Conservation (phyloP, 2,329 filamentous ascomycete species). For the Colletotrichum cereale region DNA sequence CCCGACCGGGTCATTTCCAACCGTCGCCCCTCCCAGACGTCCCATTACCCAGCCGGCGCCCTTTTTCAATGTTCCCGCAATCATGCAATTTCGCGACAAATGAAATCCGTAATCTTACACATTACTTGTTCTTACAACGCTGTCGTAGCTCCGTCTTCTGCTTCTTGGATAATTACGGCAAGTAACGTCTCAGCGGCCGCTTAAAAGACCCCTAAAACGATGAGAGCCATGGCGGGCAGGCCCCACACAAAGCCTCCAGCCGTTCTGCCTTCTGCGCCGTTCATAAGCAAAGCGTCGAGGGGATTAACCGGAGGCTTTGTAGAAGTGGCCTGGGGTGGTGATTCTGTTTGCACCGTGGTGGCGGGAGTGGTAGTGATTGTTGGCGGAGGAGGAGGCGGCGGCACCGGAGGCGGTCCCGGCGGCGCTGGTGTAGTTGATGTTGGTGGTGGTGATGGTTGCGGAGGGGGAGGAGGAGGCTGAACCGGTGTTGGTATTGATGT, state of each 20-base stretch:
- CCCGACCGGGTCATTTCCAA: not conserved
- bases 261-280: not conserved
- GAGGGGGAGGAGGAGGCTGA: conserved; percentile 16
- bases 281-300: conserved; percentile 32
- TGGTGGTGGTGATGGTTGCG: not conserved
- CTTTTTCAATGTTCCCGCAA: conserved; percentile 1
- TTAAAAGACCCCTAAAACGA: not conserved
- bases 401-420: not conserved
- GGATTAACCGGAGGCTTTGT: conserved; percentile 26
- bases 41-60: not conserved
- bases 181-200: not conserved
- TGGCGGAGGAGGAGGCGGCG: not conserved
- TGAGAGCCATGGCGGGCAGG: not conserved
- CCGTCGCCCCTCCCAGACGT: not conserved
- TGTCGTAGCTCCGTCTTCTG: not conserved
- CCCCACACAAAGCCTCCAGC: not conserved
- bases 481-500: conserved; percentile 9
- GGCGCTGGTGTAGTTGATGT: not conserved
- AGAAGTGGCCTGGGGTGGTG: conserved; percentile 10
- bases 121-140: conserved; percentile 24
- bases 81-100: conserved; percentile 8
- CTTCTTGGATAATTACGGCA: not conserved
- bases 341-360: not conserved
- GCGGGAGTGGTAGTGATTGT: conserved; percentile 3
- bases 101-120: conserved; percentile 27